These are phyloP conservation scores for Saccharum hybrid DNA, from an alignment of 202 grass and related monocot genomes.

Conservation along the genomic window DNA sequence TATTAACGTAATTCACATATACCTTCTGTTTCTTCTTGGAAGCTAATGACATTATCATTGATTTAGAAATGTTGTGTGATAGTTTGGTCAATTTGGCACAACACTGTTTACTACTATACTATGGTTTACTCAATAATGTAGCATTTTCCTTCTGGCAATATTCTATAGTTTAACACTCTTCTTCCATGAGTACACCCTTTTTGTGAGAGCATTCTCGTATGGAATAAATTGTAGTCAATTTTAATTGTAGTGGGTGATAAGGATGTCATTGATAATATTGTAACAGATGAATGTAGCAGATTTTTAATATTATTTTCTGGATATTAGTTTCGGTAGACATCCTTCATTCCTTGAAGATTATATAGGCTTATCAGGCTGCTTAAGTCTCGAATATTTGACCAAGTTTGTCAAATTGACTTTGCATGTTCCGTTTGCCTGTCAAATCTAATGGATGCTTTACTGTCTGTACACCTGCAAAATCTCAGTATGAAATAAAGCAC, in stretches of 20 bases:
- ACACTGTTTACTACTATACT: not conserved
- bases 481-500: not conserved
- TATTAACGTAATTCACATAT: not conserved
- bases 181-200: not conserved
- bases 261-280: not conserved
- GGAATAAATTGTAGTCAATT: not conserved
- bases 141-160: slow-evolving; percentile 5
- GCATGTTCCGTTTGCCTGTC: not conserved
- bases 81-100: not conserved
- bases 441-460: not conserved
- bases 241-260: not conserved
- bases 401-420: not conserved
- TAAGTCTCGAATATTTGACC: not conserved
- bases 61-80: slow-evolving; percentile 5
- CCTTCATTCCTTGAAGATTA: not conserved
- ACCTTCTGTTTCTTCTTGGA: slow-evolving; percentile 25
- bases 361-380: not conserved
- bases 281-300: not conserved
- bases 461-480: not conserved
- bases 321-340: slow-evolving; percentile 20
- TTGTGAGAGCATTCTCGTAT: not conserved
- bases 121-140: slow-evolving; percentile 4
- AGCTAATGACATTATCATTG: not conserved
- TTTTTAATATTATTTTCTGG: not conserved
- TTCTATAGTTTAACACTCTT: not conserved